Conservation (phyloP, 768 basidiomycete genomes). For the Phylloporus sp. region DNA sequence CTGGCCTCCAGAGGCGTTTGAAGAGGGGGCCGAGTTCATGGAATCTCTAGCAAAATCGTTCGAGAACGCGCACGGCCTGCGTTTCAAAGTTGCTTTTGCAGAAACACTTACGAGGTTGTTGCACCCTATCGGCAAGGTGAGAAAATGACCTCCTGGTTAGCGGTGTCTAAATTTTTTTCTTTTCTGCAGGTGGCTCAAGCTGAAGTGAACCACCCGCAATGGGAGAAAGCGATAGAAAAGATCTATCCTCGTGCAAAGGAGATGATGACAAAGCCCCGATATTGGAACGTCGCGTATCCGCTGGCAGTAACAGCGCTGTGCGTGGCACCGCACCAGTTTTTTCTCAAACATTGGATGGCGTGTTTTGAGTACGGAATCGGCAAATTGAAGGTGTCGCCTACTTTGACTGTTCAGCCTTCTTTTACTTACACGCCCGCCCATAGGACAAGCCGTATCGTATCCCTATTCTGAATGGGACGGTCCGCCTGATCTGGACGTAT, state of each 20-base stretch:
- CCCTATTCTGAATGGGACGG: slow-evolving; percentile 72
- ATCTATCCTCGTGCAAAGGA: slow-evolving; percentile 80
- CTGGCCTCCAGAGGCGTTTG: slow-evolving; percentile 90
- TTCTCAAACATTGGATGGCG: slow-evolving; percentile 73
- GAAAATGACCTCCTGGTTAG: not conserved
- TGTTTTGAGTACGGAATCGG: slow-evolving; percentile 68
- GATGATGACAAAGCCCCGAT: slow-evolving; percentile 83
- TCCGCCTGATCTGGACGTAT: slow-evolving; percentile 90
- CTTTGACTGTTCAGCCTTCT: not conserved
- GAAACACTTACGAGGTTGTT: slow-evolving; percentile 72
- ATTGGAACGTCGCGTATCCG: slow-evolving; percentile 85
- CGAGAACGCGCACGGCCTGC: slow-evolving; percentile 74
- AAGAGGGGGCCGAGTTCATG: slow-evolving; percentile 89
- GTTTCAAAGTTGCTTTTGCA: slow-evolving; percentile 80
- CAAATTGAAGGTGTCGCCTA: slow-evolving; percentile 67
- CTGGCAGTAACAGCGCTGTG: slow-evolving; percentile 79
- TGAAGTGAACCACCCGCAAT: slow-evolving; percentile 91
- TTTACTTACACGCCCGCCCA: not conserved
- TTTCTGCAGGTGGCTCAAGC: slow-evolving; percentile 77
- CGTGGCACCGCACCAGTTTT: slow-evolving; percentile 80
- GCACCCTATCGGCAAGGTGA: slow-evolving; percentile 85
- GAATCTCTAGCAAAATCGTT: slow-evolving; percentile 80
- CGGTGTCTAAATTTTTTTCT: not conserved
- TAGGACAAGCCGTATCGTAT: slow-evolving; percentile 75
- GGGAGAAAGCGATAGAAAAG: slow-evolving; percentile 86